Base-by-base conservation (phyloP, 495 filamentous ascomycete species). In the Penicillium silybi region DNA sequence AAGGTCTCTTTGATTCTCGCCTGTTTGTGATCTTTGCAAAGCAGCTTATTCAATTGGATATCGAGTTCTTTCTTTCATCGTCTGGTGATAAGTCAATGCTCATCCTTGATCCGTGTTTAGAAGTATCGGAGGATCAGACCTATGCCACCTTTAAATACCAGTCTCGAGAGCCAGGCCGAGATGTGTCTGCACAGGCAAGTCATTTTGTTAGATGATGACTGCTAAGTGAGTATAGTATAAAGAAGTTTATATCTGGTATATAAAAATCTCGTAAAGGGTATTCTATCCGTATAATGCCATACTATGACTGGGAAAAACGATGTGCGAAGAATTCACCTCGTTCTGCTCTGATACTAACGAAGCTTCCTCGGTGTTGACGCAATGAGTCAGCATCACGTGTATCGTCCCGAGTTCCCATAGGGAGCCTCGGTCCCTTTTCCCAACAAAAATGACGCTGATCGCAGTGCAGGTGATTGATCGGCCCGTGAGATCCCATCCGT, bases 1-100 rank as follows among this genome's bases (percentile, higher is more conserved):
- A 83, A 54, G 80, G 76, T 0, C 63, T 75, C 1, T 83, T 76
- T 74, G 62, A 63, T 42, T 63, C 62, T 4, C 57, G 48, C 1
- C 25, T 59, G 20, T 11, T 49, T 13, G 55, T 47, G 18, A 32
- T 52, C 0, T 50, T 62, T 22, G 48, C 43, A 10, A 52, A 39
- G 8, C 47, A 62, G 39, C 2, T 46, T 10, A 37, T 60, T 9
- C 26, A 51, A 6, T n/a, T 59, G n/a, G 55, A 61, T 19, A 17
- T 48, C 3, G 45, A 25, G 37, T 20, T 20, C 20, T 8, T 11
- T 18, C 26, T 5, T 29, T 27, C 43, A 8, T 29, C 6, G 18
- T 46, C 43, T 3, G 10, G 26, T 15, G 19, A 22, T 9, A 26
- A 3, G 5, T 10, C 45, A n/a, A 11, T 25, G 17, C 29, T 37